phyloP scores from a whole-genome alignment of 2,329 filamentous ascomycete genomes.

The Trichoderma citrinoviride region DNA sequence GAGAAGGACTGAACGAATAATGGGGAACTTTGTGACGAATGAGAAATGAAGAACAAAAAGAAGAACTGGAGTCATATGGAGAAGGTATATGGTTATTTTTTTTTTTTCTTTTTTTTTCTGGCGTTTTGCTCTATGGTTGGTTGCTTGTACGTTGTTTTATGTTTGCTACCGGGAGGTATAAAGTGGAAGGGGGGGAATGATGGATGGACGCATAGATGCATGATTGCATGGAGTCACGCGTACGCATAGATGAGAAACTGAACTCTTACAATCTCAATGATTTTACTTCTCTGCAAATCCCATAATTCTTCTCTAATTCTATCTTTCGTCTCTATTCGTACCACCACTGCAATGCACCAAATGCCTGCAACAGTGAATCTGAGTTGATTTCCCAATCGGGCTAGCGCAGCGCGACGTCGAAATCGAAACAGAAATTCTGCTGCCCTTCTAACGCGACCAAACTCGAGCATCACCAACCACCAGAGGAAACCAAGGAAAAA shows the following conservation, averaged over 20 bases:
- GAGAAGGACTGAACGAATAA: conserved; percentile 30
- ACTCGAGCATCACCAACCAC: conserved; percentile 22
- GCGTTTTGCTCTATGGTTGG: conserved; percentile 31
- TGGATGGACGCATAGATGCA: not conserved
- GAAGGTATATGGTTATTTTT: conserved; percentile 27
- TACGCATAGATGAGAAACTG: not conserved
- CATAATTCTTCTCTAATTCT: not conserved
- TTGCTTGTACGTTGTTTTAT: not conserved
- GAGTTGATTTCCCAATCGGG: conserved; percentile 38
- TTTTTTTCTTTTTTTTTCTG: conserved; percentile 22
- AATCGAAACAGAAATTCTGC: conserved; percentile 36
- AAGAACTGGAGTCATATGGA: conserved; percentile 27
- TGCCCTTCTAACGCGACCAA: conserved; percentile 33
- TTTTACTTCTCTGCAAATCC: not conserved
- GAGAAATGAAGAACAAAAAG: conserved; percentile 20
- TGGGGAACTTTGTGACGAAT: conserved; percentile 4
- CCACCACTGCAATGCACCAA: not conserved
- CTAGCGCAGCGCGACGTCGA: conserved; percentile 35
- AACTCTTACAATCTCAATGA: not conserved
- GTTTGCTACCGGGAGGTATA: not conserved
- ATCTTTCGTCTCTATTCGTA: not conserved
- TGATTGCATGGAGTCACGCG: not conserved
- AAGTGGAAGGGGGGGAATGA: not conserved
- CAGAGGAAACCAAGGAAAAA: not conserved
- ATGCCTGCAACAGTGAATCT: not conserved